These are phyloP conservation scores for Backusella luteola DNA, from an alignment of 192 early-diverging fungal genomes.

Conservation along the genomic window DNA sequence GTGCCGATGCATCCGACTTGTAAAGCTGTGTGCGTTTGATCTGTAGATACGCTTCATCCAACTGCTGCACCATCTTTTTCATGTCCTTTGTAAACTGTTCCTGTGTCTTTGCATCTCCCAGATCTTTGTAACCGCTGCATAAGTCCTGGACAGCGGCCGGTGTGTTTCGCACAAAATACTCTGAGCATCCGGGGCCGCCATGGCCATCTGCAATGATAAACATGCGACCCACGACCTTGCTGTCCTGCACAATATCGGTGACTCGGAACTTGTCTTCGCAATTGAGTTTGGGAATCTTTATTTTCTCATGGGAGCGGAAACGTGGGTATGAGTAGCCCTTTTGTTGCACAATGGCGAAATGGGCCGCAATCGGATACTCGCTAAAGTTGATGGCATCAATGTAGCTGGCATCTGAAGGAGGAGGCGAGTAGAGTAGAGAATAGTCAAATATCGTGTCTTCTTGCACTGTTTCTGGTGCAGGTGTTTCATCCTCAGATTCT, in stretches of 20 bases:
- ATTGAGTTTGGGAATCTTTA: constrained; percentile 46
- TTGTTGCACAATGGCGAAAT: constrained; percentile 54
- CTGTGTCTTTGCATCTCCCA: constrained; percentile 25
- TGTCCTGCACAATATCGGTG: constrained; percentile 31
- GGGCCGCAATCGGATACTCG: constrained; percentile 41
- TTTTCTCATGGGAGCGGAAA: constrained; percentile 43
- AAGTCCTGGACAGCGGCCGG: constrained; percentile 47
- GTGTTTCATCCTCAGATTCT: not conserved
- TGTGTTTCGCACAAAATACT: constrained; percentile 48
- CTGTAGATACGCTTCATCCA: constrained; percentile 52
- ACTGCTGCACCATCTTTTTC: constrained; percentile 38
- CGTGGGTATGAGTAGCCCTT: constrained; percentile 60
- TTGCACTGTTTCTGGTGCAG: constrained; percentile 3
- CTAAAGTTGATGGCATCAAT: constrained; percentile 37
- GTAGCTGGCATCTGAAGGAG: constrained; percentile 22
- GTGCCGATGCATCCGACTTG: not conserved
- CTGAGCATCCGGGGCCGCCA: constrained; percentile 54
- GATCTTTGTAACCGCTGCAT: constrained; percentile 35
- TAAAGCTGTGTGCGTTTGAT: constrained; percentile 49
- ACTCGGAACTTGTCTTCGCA: constrained; percentile 58
- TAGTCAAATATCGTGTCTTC: constrained; percentile 37
- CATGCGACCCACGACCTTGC: constrained; percentile 36
- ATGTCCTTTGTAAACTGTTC: constrained; percentile 42
- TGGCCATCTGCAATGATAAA: constrained; percentile 60
- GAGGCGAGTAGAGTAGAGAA: constrained; percentile 32